phyloP scores from a whole-genome alignment of 2,329 filamentous ascomycete species.

The Drechmeria coniospora region DNA sequence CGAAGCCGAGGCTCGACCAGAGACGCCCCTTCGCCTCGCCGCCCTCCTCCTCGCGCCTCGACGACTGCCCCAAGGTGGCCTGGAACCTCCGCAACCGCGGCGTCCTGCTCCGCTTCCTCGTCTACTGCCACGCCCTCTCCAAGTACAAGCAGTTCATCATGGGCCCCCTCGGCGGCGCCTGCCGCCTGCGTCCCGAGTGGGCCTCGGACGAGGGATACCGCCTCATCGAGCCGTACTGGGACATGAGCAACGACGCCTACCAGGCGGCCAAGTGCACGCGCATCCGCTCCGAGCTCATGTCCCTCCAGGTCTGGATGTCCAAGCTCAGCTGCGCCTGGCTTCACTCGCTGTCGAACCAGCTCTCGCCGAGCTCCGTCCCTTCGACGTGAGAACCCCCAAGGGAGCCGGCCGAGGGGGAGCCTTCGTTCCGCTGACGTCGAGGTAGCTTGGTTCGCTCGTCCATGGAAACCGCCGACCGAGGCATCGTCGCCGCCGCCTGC shows the following conservation, averaged over 20 bases:
- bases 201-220: neutral
- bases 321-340: neutral
- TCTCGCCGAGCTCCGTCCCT: neutral
- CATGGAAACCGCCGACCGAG: neutral
- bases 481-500: neutral
- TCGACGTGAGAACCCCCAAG: neutral
- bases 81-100: neutral
- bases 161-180: neutral
- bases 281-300: slow-evolving; percentile 16
- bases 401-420: neutral
- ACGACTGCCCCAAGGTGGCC: neutral
- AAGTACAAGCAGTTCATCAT: neutral
- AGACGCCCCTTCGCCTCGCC: no score
- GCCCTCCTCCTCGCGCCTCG: no score
- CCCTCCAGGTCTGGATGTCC: slow-evolving; percentile 24
- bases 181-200: neutral
- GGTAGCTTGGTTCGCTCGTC: neutral
- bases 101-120: neutral
- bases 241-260: neutral
- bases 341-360: neutral
- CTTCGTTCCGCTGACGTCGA: neutral
- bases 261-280: neutral
- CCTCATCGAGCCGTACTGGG: neutral
- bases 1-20: no score
- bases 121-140: neutral